phyloP scores from a whole-genome alignment of 2,329 filamentous ascomycete genomes.

The Paracorniculantispora psalliotae region DNA sequence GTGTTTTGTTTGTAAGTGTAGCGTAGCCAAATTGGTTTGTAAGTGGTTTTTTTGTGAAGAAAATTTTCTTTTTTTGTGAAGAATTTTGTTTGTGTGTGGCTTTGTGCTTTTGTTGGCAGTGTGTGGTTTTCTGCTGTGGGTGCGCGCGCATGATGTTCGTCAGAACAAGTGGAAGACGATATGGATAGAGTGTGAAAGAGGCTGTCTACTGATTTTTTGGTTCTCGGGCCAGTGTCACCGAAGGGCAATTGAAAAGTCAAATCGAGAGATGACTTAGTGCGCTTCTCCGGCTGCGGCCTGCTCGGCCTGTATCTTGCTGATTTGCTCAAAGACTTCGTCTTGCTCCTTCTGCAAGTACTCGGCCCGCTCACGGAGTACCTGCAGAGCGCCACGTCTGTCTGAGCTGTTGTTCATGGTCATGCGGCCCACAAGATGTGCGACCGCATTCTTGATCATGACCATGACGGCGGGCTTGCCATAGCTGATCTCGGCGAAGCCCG shows the following conservation, averaged over 20 bases:
- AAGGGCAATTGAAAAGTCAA: too few species aligned
- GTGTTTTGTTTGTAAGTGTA: neutral
- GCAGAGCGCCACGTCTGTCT: neutral
- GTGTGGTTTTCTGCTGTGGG: neutral
- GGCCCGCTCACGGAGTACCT: neutral
- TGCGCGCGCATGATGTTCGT: neutral
- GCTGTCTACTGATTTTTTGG: neutral
- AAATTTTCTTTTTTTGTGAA: too few species aligned
- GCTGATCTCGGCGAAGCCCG: too few species aligned
- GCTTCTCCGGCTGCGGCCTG: too few species aligned
- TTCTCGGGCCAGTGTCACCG: neutral
- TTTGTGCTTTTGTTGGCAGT: neutral
- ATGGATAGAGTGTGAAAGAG: neutral
- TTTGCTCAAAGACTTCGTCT: neutral
- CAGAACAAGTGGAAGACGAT: too few species aligned
- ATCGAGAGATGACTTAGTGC: too few species aligned
- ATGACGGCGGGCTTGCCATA: too few species aligned
- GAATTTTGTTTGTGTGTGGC: too few species aligned
- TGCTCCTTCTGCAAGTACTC: neutral
- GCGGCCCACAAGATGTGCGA: neutral
- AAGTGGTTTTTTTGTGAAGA: neutral
- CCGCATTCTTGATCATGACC: neutral
- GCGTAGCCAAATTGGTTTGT: neutral
- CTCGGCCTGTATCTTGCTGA: neutral
- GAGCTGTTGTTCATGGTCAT: neutral